A percentile compares a stretch with the other conserved stretches of the same genome.
Evolutionary conservation across 139 green algal genomes (phyloP).

Genomic region (Chlorella vulgaris): DNA sequence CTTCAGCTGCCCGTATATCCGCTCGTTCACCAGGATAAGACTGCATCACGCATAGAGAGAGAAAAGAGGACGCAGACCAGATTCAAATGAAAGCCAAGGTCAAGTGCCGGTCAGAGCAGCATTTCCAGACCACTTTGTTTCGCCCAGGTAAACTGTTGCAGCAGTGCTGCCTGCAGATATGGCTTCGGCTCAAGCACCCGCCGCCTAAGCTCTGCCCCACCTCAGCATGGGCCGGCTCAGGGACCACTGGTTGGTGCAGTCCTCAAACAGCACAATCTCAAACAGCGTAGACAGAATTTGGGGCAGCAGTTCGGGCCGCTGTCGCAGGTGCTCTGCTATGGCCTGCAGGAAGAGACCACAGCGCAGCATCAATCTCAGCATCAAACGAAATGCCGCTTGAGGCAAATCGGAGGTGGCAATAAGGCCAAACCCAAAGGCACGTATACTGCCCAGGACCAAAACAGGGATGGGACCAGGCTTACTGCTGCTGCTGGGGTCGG

Average conservation of each 20-base stretch:
- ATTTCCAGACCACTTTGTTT: too few relatives aligned
- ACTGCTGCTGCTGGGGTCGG: slow-evolving; percentile 53
- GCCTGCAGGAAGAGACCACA: slow-evolving; percentile 40
- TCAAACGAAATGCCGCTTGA: too few relatives aligned
- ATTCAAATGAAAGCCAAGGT: too few relatives aligned
- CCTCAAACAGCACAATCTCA: slow-evolving; percentile 98
- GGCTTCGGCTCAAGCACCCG: too few relatives aligned
- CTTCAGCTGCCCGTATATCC: slow-evolving; percentile 75
- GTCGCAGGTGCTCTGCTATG: slow-evolving; percentile 65
- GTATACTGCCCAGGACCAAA: background rate
- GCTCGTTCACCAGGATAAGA: slow-evolving; percentile 95
- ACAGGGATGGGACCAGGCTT: background rate
- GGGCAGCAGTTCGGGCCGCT: slow-evolving; percentile 69
- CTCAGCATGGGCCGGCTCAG: slow-evolving; percentile 93
- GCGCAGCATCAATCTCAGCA: background rate
- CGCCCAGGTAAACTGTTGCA: too few relatives aligned
- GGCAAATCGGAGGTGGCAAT: too few relatives aligned
- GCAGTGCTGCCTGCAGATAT: too few relatives aligned
- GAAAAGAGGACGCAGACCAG: too few relatives aligned
- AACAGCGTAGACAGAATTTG: slow-evolving; percentile 86
- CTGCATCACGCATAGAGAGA: slow-evolving; percentile 20
- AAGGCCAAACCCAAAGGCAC: too few relatives aligned
- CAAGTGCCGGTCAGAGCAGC: too few relatives aligned
- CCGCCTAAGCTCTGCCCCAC: background rate
- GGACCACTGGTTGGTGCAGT: slow-evolving; percentile 97